Conservation (phyloP, 2,329 filamentous ascomycete species). For the Colletotrichum chrysophilum region DNA sequence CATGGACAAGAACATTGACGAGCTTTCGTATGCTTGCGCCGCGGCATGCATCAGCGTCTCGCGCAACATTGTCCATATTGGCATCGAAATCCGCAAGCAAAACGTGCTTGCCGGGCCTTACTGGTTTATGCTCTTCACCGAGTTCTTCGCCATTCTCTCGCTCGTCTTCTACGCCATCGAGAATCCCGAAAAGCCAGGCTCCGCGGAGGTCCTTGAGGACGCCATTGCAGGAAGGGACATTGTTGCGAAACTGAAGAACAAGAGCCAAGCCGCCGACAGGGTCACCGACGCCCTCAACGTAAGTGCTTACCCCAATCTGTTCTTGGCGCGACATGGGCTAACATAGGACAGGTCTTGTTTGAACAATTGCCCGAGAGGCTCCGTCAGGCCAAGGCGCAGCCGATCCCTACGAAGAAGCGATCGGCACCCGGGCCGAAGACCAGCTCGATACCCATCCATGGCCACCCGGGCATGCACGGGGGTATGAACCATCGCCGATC, state of each 20-base stretch:
- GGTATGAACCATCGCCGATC: conserved; percentile 37
- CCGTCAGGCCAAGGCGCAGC: conserved; percentile 52
- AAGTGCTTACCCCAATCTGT: conserved; percentile 35
- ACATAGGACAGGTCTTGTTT: conserved; percentile 70
- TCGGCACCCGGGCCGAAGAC: conserved; percentile 52
- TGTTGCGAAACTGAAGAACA: conserved; percentile 77
- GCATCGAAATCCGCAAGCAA: conserved; percentile 76
- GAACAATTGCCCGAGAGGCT: conserved; percentile 80
- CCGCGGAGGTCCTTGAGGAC: conserved; percentile 83
- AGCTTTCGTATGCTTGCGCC: conserved; percentile 78
- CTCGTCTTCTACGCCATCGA: conserved; percentile 82
- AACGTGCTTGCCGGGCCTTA: conserved; percentile 80
- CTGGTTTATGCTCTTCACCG: conserved; percentile 87
- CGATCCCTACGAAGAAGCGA: conserved; percentile 58
- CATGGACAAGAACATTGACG: conserved; percentile 66
- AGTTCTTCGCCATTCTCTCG: conserved; percentile 81
- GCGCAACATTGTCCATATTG: conserved; percentile 80
- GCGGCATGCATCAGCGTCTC: conserved; percentile 67
- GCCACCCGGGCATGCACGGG: conserved; percentile 32
- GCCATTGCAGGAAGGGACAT: conserved; percentile 85
- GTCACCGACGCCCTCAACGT: conserved; percentile 81
- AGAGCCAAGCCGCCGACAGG: conserved; percentile 87
- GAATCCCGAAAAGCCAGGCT: conserved; percentile 76
- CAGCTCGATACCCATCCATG: conserved; percentile 31
- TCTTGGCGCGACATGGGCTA: neutral